Evolutionary conservation across 2,329 filamentous ascomycete species (phyloP), one percentile per base, ranked within the genome.

Genomic region (Colletotrichum gigasporum): DNA sequence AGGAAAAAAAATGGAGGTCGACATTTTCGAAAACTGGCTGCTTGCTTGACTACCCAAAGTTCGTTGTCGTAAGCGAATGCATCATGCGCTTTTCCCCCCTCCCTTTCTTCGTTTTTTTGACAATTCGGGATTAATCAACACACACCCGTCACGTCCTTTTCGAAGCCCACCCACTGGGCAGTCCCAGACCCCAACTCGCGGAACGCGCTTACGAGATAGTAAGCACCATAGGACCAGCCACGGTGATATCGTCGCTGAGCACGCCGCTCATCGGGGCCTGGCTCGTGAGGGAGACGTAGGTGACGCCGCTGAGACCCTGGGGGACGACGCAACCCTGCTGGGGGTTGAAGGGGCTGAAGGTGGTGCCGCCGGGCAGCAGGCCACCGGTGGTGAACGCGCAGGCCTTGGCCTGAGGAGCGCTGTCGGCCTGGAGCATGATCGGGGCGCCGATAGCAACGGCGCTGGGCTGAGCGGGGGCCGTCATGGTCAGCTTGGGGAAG

Each of bases 371-470:
- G 39, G 85, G 80, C 14, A 78, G 74, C 12, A 83, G 72, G 47
- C 82, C 82, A 69, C 88, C 88, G 69, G 88, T 88, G 28, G 89
- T 89, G 75, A 92, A 92, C 28, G 86, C 89, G 74, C 90, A 92
- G 77, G 86, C 84, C 22, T 81, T 83, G 3, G 87, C 89, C 34
- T 74, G 75, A 24, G 81, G 74, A 5, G 83, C 78, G 5, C 82
- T 83, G 20, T 83, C 74, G 58, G 81, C 85, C 73, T 85, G 75
- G 51, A 90, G 76, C 67, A 81, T 76, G 63, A 86, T 71, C 53
- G 73, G 75, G 26, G 76, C 72, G 45, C 82, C 84, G 9, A 79
- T 71, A 2, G 72, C 76, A 37, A 81, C 72, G 4, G 72, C 71
- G 18, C 65, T 59, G 90, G 76, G 4, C 81, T 72, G 2, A 87